Conservation (phyloP, 495 filamentous ascomycete species). For the Oidiodendron maius region DNA sequence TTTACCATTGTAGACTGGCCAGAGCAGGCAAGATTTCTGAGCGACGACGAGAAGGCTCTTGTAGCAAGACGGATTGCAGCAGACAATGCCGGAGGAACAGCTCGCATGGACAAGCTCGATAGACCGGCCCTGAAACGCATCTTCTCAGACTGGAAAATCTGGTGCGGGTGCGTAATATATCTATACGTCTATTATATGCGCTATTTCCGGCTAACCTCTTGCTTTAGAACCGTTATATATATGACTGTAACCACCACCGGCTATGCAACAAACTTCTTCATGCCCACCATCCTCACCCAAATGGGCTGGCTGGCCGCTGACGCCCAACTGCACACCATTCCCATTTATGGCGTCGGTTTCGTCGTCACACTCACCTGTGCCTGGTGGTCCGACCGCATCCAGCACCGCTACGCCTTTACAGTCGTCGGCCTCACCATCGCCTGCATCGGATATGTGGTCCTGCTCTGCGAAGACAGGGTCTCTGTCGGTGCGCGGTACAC, state of each 20-base stretch:
- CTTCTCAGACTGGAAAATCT: conserved; percentile 52
- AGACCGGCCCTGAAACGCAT: conserved; percentile 37
- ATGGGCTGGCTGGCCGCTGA: conserved; percentile 45
- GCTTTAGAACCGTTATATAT: conserved; percentile 14
- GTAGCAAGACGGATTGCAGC: conserved; percentile 36
- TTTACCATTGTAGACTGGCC: conserved; percentile 56
- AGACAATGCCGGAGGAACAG: conserved; percentile 36
- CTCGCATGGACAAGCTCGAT: conserved; percentile 45
- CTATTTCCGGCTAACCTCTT: no score
- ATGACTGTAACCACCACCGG: conserved; percentile 45
- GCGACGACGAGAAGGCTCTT: conserved; percentile 34
- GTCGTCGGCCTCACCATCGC: conserved; percentile 42
- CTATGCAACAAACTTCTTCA: conserved; percentile 47
- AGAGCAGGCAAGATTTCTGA: conserved; percentile 43
- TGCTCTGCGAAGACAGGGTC: conserved; percentile 28
- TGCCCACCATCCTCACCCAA: conserved; percentile 50
- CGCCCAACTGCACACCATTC: conserved; percentile 50
- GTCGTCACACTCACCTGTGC: conserved; percentile 37
- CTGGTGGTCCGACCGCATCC: conserved; percentile 31
- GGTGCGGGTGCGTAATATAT: conserved; percentile 28
- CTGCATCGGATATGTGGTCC: conserved; percentile 40
- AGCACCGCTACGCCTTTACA: conserved; percentile 38
- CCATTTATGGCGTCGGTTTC: conserved; percentile 44
- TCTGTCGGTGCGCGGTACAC: conserved; percentile 28
- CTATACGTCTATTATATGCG: no score